phyloP scores from a whole-genome alignment of 805 yeast species.

The Suhomyces vadensis region DNA sequence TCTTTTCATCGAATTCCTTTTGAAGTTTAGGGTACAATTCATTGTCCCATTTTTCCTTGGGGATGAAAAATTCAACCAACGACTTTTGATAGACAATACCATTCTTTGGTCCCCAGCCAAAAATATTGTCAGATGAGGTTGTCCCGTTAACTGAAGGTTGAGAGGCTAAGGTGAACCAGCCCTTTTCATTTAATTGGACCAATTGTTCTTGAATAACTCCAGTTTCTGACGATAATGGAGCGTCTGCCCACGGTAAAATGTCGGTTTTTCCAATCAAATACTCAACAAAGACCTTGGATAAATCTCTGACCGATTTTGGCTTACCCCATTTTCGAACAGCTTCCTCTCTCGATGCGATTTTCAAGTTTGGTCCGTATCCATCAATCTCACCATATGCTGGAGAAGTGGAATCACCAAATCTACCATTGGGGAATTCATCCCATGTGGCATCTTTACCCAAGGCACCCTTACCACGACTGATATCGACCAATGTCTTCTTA shows the following conservation, averaged over 20 bases:
- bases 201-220: slow-evolving; percentile 90
- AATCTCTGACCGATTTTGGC: slow-evolving; percentile 61
- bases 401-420: slow-evolving; percentile 92
- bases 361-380: slow-evolving; percentile 92
- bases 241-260: slow-evolving; percentile 89
- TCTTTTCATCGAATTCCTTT: slow-evolving; percentile 34
- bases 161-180: slow-evolving; percentile 86
- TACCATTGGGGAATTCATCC: slow-evolving; percentile 97
- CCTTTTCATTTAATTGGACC: slow-evolving; percentile 69
- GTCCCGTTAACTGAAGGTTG: slow-evolving; percentile 92
- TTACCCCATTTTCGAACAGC: slow-evolving; percentile 80
- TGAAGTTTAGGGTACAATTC: slow-evolving; percentile 54
- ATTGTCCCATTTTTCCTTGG: slow-evolving; percentile 65
- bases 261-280: slow-evolving; percentile 75
- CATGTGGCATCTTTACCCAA: slow-evolving; percentile 89
- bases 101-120: slow-evolving; percentile 96
- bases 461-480: slow-evolving; percentile 81
- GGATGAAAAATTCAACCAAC: slow-evolving; percentile 80
- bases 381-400: slow-evolving; percentile 98
- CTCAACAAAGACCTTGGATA: slow-evolving; percentile 64
- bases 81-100: slow-evolving; percentile 93
- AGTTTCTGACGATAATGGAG: slow-evolving; percentile 84
- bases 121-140: slow-evolving; percentile 75
- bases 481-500: slow-evolving; percentile 65
- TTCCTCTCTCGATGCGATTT: slow-evolving; percentile 59